These are phyloP conservation scores for Sugiyamaella americana DNA, from an alignment of 805 yeast genomes.

Conservation along the genomic window DNA sequence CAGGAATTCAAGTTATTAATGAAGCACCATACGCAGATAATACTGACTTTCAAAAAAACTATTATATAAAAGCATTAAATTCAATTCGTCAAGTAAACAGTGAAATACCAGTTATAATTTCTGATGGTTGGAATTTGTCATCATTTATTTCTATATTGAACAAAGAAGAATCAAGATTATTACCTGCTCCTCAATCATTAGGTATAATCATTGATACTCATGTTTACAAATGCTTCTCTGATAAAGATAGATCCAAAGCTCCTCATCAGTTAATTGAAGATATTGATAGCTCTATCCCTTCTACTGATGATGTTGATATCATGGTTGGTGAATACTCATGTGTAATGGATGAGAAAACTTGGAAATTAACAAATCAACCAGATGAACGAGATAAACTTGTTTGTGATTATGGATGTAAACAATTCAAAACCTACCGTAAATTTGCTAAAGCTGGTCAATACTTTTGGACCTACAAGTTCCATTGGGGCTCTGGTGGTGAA, in stretches of 20 bases:
- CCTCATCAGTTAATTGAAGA: slow-evolving; percentile 61
- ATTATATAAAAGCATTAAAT: slow-evolving; percentile 59
- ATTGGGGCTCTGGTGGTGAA: slow-evolving; percentile 89
- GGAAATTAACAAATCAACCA: slow-evolving; percentile 46
- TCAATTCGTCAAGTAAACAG: slow-evolving; percentile 52
- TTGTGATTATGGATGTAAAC: slow-evolving; percentile 53
- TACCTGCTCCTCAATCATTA: slow-evolving; percentile 26
- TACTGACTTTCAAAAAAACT: slow-evolving; percentile 41
- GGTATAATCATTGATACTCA: slow-evolving; percentile 82
- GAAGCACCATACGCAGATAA: slow-evolving; percentile 63
- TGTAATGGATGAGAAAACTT: slow-evolving; percentile 69
- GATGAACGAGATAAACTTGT: slow-evolving; percentile 52
- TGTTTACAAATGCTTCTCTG: slow-evolving; percentile 79
- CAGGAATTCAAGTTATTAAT: slow-evolving; percentile 80
- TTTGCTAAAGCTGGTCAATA: slow-evolving; percentile 65
- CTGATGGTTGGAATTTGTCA: slow-evolving; percentile 92
- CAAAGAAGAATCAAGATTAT: slow-evolving; percentile 26
- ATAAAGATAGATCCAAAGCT: slow-evolving; percentile 56
- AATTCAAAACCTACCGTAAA: slow-evolving; percentile 42
- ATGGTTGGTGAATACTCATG: slow-evolving; percentile 89
- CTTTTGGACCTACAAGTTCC: slow-evolving; percentile 89
- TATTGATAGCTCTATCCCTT: slow-evolving; percentile 34
- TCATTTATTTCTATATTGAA: slow-evolving; percentile 69
- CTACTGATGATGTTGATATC: slow-evolving; percentile 51
- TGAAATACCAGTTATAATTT: slow-evolving; percentile 64